These are phyloP conservation scores for Hanseniaspora vineae DNA, from an alignment of 805 yeast genomes.

Conservation along the genomic window DNA sequence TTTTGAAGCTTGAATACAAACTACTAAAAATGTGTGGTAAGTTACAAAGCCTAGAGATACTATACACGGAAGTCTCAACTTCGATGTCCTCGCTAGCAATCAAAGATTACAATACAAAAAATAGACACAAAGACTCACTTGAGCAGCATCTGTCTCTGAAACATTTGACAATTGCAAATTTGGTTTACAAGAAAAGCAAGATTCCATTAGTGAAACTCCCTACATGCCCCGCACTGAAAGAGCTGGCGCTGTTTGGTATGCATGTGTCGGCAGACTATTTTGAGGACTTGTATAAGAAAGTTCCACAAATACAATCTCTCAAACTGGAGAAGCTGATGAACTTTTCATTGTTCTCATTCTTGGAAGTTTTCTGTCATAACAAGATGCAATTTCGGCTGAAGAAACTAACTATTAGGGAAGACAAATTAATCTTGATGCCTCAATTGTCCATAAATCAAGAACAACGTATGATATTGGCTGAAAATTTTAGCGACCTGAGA, in stretches of 20 bases:
- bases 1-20: slow-evolving; percentile 6
- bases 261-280: slow-evolving; percentile 12
- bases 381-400: slow-evolving; percentile 10
- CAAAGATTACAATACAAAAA: neutral
- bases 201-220: slow-evolving; percentile 10
- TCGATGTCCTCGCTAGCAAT: neutral
- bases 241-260: slow-evolving; percentile 11
- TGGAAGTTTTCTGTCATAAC: slow-evolving; percentile 8
- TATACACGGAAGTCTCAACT: slow-evolving; percentile 11
- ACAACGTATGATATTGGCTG: neutral
- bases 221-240: slow-evolving; percentile 8
- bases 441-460: neutral
- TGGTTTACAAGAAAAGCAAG: slow-evolving; percentile 10
- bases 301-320: slow-evolving; percentile 12
- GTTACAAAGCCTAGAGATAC: slow-evolving; percentile 12
- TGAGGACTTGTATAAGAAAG: slow-evolving; percentile 13
- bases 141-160: neutral
- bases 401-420: slow-evolving; percentile 20
- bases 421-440: slow-evolving; percentile 5
- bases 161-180: slow-evolving; percentile 12
- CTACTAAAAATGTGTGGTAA: slow-evolving; percentile 13
- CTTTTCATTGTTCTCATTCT: slow-evolving; percentile 10
- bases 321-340: slow-evolving; percentile 21
- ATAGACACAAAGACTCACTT: neutral
- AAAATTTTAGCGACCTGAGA: slow-evolving; percentile 1